A percentile compares a stretch with the other conserved stretches of the same genome.
phyloP scores from a whole-genome alignment of 306 rosid genomes.

The Dryas drummondii region DNA sequence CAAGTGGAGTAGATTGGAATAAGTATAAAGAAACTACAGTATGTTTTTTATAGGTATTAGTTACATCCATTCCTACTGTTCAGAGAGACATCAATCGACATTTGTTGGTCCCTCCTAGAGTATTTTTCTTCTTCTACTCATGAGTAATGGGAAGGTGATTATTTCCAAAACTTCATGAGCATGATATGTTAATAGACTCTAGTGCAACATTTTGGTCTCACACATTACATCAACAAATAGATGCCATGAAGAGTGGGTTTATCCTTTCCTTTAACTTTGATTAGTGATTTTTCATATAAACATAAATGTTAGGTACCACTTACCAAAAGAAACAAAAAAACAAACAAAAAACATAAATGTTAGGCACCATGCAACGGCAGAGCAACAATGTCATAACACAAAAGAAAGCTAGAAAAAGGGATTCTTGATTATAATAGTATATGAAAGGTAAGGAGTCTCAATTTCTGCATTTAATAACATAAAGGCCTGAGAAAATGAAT shows the following conservation, averaged over 20 bases:
- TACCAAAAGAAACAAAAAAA: too few relatives aligned
- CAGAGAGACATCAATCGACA: background rate
- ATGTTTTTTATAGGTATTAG: background rate
- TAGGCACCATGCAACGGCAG: background rate
- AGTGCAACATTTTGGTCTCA: background rate
- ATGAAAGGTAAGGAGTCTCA: background rate
- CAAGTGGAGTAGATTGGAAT: background rate
- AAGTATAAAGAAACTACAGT: background rate
- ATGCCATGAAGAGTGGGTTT: too few relatives aligned
- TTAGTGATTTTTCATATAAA: background rate
- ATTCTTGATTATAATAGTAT: background rate
- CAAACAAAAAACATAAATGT: too few relatives aligned
- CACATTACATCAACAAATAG: background rate
- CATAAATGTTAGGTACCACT: too few relatives aligned
- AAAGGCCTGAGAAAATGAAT: background rate
- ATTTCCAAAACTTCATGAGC: background rate
- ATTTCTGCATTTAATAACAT: background rate
- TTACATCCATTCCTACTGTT: background rate
- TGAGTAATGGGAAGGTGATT: background rate
- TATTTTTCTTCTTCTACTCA: too few relatives aligned
- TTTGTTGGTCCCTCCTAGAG: background rate
- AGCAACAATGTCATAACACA: background rate
- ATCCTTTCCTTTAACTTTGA: background rate
- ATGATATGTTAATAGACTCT: background rate
- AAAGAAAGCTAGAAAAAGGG: background rate